A percentile compares a stretch with the other conserved stretches of the same genome.
Conservation (phyloP, 352 stramenopile species). For the Albugo laibachii region DNA sequence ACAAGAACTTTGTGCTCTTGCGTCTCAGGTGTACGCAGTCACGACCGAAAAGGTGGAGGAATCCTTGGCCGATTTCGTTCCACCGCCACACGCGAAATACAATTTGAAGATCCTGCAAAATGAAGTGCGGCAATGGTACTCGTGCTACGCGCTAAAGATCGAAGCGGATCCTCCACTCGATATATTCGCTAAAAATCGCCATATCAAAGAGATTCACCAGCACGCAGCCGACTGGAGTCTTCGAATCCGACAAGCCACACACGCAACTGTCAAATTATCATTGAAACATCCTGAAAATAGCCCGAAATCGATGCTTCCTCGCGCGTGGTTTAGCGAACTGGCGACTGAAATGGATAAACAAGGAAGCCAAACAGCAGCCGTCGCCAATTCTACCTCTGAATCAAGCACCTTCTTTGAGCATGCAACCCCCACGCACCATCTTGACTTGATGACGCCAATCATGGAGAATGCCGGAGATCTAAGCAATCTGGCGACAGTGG, state of each 20-base stretch:
- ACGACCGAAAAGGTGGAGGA: slow-evolving; percentile 63
- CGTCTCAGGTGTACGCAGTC: slow-evolving; percentile 45
- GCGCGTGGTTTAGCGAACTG: slow-evolving; percentile 62
- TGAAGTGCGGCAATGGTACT: slow-evolving; percentile 70
- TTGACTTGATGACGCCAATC: slow-evolving; percentile 24
- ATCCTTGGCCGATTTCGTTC: slow-evolving; percentile 52
- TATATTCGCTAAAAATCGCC: slow-evolving; percentile 57
- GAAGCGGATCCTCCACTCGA: slow-evolving; percentile 47
- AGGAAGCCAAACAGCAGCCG: slow-evolving; percentile 14
- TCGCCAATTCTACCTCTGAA: slow-evolving; percentile 8
- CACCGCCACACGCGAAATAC: slow-evolving; percentile 39
- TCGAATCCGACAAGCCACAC: slow-evolving; percentile 52
- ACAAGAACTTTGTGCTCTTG: slow-evolving; percentile 52
- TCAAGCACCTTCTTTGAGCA: slow-evolving; percentile 4
- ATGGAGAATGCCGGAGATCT: slow-evolving; percentile 32
- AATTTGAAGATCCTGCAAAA: slow-evolving; percentile 57
- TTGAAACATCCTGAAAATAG: slow-evolving; percentile 41
- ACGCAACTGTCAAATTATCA: slow-evolving; percentile 55
- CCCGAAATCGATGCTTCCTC: slow-evolving; percentile 45
- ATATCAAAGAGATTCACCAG: slow-evolving; percentile 69
- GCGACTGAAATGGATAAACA: slow-evolving; percentile 24
- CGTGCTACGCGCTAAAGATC: slow-evolving; percentile 53
- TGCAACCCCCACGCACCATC: slow-evolving; percentile 1
- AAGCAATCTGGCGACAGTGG: slow-evolving; percentile 47
- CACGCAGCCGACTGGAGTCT: slow-evolving; percentile 57